These are phyloP conservation scores for Daldinia sp. DNA, from an alignment of 2,329 filamentous ascomycete genomes.

Conservation along the genomic window DNA sequence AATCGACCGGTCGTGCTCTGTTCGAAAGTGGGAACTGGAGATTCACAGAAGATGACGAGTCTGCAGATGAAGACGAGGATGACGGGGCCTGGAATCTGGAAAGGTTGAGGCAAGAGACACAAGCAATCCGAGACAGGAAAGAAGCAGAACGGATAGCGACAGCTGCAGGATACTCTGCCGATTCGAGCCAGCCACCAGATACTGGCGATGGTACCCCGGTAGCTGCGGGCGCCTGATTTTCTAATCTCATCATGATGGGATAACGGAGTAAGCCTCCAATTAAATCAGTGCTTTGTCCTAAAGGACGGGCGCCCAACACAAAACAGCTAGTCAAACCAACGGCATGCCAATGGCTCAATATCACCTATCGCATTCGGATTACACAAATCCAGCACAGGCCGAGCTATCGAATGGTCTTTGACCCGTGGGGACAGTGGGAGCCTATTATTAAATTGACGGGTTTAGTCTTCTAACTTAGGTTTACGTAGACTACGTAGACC, in stretches of 20 bases:
- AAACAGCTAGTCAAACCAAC: constrained; percentile 28
- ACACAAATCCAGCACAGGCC: constrained; percentile 14
- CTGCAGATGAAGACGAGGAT: constrained; percentile 65
- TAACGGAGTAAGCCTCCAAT: constrained; percentile 4
- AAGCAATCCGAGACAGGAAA: constrained; percentile 74
- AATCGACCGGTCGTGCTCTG: constrained; percentile 91
- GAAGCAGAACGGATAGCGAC: constrained; percentile 74
- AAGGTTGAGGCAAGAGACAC: constrained; percentile 84
- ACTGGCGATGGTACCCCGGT: constrained; percentile 51
- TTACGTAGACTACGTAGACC: constrained; percentile 31
- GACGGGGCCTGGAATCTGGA: constrained; percentile 78
- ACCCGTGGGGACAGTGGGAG: constrained; percentile 32
- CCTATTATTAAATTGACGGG: constrained; percentile 14
- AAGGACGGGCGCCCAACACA: constrained; percentile 16
- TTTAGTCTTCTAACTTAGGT: constrained; percentile 28
- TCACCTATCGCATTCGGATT: constrained; percentile 16
- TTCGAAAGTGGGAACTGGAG: constrained; percentile 98
- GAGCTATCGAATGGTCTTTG: constrained; percentile 32
- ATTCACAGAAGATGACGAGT: constrained; percentile 64
- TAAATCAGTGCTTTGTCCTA: constrained; percentile 9
- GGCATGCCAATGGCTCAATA: constrained; percentile 10
- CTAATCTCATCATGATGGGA: not conserved
- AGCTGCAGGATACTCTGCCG: constrained; percentile 50
- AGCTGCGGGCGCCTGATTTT: constrained; percentile 32
- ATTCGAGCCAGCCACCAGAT: constrained; percentile 44